Evolutionary conservation across 2,329 filamentous ascomycete species (phyloP), one percentile per base, ranked within the genome.

Genomic region (Volutella citrinella): DNA sequence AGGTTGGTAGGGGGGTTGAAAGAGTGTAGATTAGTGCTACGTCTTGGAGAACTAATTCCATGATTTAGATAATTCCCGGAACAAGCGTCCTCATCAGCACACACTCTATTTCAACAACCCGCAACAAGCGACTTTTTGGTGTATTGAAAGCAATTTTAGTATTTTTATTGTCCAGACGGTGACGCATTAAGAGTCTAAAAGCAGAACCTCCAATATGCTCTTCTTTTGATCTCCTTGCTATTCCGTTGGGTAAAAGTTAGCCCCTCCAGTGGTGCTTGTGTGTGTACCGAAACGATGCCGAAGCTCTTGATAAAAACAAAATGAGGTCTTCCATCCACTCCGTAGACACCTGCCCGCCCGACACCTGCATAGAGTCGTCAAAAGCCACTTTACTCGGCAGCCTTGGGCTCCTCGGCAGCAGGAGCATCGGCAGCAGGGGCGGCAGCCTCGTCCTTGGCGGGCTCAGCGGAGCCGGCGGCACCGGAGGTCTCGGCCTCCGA

Each of bases 401-500:
- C 69, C 80, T 87, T 89, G 55, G 77, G 66, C 74, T 88, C 87
- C 63, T 81, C 76, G 36, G 69, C 57, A 41, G 74, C 66, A 40
- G 80, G 64, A 46, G 80, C 69, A 56, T 80, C 79, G 40, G 73
- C 60, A 46, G 75, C 69, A 53, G 72, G 69, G 42, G 72, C 58
- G 50, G 78, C 68, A 47, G 69, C 66, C 19, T 63, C 60, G 42
- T 66, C 63, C 57, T 65, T 63, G 36, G 59, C 50, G 40, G 79
- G 65, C 41, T 76, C 66, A 41, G 70, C 64, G 54, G 76, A 70
- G 43, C 65, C 64, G 44, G 66, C 63, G 41, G 76, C 74, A 52
- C n/a, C n/a, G n/a, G 84, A 71, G 57, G 87, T 80, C 77, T 97
- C 93, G 48, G 90, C 87, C 80, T 97, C 93, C 53, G 91, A 97